phyloP scores from a whole-genome alignment of 345 rosid species.

The Brassica incana region DNA sequence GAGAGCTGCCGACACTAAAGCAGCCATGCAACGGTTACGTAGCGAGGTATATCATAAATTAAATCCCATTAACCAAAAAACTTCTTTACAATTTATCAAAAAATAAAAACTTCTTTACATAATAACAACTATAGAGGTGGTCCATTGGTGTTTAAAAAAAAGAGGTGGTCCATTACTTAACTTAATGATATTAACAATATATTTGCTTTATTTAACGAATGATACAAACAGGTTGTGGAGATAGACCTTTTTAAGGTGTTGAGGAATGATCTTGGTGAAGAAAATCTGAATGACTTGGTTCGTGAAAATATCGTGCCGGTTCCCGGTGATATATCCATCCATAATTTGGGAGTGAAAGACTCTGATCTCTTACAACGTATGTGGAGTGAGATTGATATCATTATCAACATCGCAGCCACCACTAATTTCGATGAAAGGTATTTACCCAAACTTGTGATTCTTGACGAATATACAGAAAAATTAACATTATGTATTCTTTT shows the following conservation, averaged over 20 bases:
- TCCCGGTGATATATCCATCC: slow-evolving; percentile 57
- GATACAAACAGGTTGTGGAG: slow-evolving; percentile 45
- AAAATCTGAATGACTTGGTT: slow-evolving; percentile 41
- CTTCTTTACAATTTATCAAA: neutral
- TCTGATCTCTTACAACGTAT: slow-evolving; percentile 44
- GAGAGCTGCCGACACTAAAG: slow-evolving; percentile 65
- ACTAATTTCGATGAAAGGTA: slow-evolving; percentile 85
- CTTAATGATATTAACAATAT: neutral
- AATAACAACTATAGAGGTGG: no score
- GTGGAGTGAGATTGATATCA: slow-evolving; percentile 50
- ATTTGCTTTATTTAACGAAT: neutral
- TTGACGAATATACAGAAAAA: neutral
- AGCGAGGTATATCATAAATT: slow-evolving; percentile 52
- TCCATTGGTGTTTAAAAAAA: no score
- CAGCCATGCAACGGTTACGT: slow-evolving; percentile 68
- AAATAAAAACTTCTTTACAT: neutral
- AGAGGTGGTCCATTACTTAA: neutral
- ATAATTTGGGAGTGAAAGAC: slow-evolving; percentile 53
- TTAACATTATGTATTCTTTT: neutral
- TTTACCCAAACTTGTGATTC: neutral
- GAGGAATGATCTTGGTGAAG: slow-evolving; percentile 50
- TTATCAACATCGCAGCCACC: slow-evolving; percentile 75
- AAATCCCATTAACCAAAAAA: neutral
- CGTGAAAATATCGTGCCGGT: slow-evolving; percentile 53
- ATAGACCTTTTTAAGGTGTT: slow-evolving; percentile 60